Evolutionary conservation across 208 protist species (phyloP), one percentile per base, ranked within the genome.

Genomic region (Novymonas esmeraldas): DNA sequence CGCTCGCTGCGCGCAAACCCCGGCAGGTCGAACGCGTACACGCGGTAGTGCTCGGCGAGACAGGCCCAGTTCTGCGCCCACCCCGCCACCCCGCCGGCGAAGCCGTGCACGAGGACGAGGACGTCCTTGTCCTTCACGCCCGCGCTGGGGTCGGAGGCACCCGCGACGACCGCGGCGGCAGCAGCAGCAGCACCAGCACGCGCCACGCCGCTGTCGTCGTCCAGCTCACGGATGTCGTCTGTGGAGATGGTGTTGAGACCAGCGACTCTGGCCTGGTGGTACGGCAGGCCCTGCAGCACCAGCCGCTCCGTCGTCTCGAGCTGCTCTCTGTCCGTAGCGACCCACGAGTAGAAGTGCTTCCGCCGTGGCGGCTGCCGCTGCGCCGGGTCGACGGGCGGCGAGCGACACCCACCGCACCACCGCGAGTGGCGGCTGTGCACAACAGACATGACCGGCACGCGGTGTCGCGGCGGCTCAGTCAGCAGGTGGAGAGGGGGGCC

Each of bases 11-110:
- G 73, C 13, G 77, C 84, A 48, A 87, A 90, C 14, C 84, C 81
- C 6, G 84, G 84, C 2, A 92, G 42, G 48, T 92, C 85, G 13
- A 92, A 55, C 26, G 79, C 82, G 51, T 85, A 83, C n/a, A 88
- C 63, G 0, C 70, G 62, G 64, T 79, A 87, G 33, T 63, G 66
- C 48, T 64, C 52, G 36, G 70, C 67, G n/a, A 92, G 70, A 54
- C 68, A 81, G 22, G 67, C 51, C 82, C 82, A 89, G 70, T 81
- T 92, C 46, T 84, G 79, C 10, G 81, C 82, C 85, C 85, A 92
- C n/a, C 71, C 70, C 18, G 71, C 85, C 20, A 81, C 45, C 6
- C 85, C 85, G 36, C 82, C 85, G n/a, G 72, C 85, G 46, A 89
- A 92, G 38, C 85, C 85, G 63, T 92, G 85, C 22, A 92, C 26